A percentile compares a stretch with the other conserved stretches of the same genome.
Evolutionary conservation across 2,329 filamentous ascomycete species (phyloP).

Genomic region (Dactylella cylindrospora): DNA sequence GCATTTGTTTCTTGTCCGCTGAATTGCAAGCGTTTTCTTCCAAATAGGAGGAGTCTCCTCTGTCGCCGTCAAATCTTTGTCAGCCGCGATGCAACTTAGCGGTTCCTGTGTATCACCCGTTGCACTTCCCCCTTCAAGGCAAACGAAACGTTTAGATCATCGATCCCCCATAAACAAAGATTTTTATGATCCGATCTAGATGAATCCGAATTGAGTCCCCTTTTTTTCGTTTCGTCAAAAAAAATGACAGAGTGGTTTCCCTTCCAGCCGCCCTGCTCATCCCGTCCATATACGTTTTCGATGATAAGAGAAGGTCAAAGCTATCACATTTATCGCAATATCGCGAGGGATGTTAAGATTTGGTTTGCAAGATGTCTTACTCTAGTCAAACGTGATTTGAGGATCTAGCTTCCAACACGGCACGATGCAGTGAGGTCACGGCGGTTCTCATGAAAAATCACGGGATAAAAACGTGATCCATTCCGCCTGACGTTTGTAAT

Average conservation of each 20-base stretch:
- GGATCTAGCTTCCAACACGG: slow-evolving; percentile 6
- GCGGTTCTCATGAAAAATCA: slow-evolving; percentile 15
- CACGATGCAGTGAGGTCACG: slow-evolving; percentile 29
- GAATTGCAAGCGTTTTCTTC: slow-evolving; percentile 23
- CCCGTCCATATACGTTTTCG: no score
- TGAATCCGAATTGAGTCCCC: no score
- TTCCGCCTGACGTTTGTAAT: slow-evolving; percentile 6
- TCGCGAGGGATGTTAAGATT: no score
- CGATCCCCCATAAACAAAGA: no score
- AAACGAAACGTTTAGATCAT: slow-evolving; percentile 31
- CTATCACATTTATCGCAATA: no score
- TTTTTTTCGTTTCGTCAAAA: no score
- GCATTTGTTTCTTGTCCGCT: slow-evolving; percentile 25
- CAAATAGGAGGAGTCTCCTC: slow-evolving; percentile 5
- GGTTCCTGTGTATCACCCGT: slow-evolving; percentile 3
- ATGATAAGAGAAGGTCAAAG: no score
- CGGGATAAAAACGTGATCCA: slow-evolving; percentile 33
- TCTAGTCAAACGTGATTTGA: slow-evolving; percentile 23
- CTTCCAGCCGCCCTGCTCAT: no score
- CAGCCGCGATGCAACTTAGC: neutral
- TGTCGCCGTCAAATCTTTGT: neutral
- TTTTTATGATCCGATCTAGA: no score
- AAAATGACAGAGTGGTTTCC: no score
- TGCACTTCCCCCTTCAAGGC: neutral
- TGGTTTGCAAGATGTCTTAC: slow-evolving; percentile 28